Evolutionary conservation across 805 yeast species (phyloP).

Genomic region (Teunomyces atbi): DNA sequence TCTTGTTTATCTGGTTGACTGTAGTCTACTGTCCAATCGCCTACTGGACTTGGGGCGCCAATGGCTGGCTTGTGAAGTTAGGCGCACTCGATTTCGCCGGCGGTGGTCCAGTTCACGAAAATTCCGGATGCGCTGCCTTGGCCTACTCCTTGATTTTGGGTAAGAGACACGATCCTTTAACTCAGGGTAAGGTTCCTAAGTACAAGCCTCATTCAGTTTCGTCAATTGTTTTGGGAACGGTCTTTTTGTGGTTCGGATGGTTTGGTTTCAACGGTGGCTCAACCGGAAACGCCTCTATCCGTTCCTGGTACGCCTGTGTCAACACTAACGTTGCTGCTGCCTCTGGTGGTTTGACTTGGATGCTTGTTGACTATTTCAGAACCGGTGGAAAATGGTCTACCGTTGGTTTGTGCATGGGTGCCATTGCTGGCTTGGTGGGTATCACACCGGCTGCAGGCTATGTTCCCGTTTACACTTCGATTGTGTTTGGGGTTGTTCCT

Average conservation of each 20-base stretch:
- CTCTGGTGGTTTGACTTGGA: slow-evolving; percentile 90
- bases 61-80: slow-evolving; percentile 81
- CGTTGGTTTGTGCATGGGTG: slow-evolving; percentile 92
- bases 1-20: slow-evolving; percentile 90
- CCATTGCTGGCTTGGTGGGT: slow-evolving; percentile 90
- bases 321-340: slow-evolving; percentile 95
- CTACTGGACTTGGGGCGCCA: slow-evolving; percentile 95
- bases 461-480: slow-evolving; percentile 88
- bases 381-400: slow-evolving; percentile 89
- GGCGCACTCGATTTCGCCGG: slow-evolving; percentile 97
- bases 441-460: slow-evolving; percentile 97
- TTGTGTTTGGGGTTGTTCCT: slow-evolving; percentile 77
- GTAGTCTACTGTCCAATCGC: slow-evolving; percentile 96
- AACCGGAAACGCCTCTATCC: slow-evolving; percentile 87
- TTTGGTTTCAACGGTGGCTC: slow-evolving; percentile 99
- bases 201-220: slow-evolving; percentile 94
- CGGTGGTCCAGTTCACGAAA: slow-evolving; percentile 96
- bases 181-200: slow-evolving; percentile 70
- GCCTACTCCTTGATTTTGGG: slow-evolving; percentile 92
- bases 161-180: slow-evolving; percentile 81
- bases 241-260: slow-evolving; percentile 98
- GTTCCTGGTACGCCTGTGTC: slow-evolving; percentile 92
- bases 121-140: slow-evolving; percentile 92
- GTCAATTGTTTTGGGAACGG: slow-evolving; percentile 87
- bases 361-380: slow-evolving; percentile 85